Evolutionary conservation across 2,329 filamentous ascomycete species (phyloP), one percentile per base, ranked within the genome.

Genomic region (Sporothrix globosa): DNA sequence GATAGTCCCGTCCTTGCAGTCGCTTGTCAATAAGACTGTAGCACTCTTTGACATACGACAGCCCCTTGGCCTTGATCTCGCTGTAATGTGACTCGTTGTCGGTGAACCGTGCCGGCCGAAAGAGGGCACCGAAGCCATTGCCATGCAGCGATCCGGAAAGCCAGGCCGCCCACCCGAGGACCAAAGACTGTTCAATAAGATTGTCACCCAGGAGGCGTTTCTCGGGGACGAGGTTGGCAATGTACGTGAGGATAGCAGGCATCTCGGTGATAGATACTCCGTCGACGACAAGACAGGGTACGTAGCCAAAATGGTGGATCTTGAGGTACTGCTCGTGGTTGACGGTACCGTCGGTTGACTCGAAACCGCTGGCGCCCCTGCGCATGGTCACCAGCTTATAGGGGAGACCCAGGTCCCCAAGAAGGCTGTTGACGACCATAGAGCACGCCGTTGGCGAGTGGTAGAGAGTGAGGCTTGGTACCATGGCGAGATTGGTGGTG

Each of bases 261-360:
- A 66, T 66, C 27, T 66, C 61, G 2, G 61, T 66, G 44, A 66
- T 48, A 3, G 21, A 17, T 17, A 46, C 6, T 9, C 61, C 44
- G 46, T 66, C 61, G 41, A 30, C 24, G 44, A 66, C 24, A 14
- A 66, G 44, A 11, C 44, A 48, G 17, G 61, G 61, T 7, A 66
- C 61, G 17, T 50, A 66, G 5, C 61, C 61, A 5, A 30, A 4
- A 3, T 21, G 61, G 17, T 66, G 61, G 24, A 66, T 66, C 9
- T 48, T n/a, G 24, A 66, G 61, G 44, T 66, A 66, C 21, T 66
- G 61, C 6, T 48, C 44, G 44, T 19, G 61, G 61, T 27, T 66
- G 61, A 66, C 44, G 41, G 39, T 50, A 17, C 61, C 61, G 65
- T 54, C 65, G 21, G 34, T 30, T 10, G 65, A 63, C 58, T 63